Evolutionary conservation across 2,329 filamentous ascomycete genomes (phyloP), one percentile per base, ranked within the genome.

Genomic region (Fusarium brachygibbosum): DNA sequence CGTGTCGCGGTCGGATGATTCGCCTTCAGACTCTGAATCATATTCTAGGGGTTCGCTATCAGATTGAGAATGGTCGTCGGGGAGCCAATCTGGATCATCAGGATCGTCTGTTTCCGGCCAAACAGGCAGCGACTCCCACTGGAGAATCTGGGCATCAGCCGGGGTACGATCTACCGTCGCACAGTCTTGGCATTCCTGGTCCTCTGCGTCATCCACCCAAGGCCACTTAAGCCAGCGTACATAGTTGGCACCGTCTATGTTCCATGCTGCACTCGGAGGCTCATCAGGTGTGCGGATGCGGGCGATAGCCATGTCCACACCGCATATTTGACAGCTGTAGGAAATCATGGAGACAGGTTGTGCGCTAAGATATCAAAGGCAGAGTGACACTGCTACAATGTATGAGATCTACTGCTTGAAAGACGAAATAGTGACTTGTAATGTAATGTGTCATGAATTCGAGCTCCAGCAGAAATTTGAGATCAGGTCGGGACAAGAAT

Each of bases 281-380:
- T 62, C 59, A 1, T 41, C 11, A 0, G 40, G 16, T 1, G 57
- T 62, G 13, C 59, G 57, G 13, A 62, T 62, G 11, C 59, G 59
- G 16, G 59, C 59, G 5, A 12, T 35, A 11, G 59, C 46, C 28
- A 62, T 45, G 40, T 62, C 57, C 3, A 62, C 46, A 6, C 45
- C 25, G 28, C 59, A 62, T n/a, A 62, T 62, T 13, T 54, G 44
- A 11, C 59, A 62, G 14, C 3, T 4, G 1, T 35, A 62, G 1
- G 59, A 62, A 5, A 21, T 9, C 48, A 51, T 51, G 6, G 3
- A 10, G n/a, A 6, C 8, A 10, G 14, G 2, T 17, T 7, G 4
- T 25, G 11, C 35, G 17, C 3, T 13, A 21, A 21, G 5, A 2
- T 12, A 9, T 19, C 16, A 4, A 12, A 29, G 6, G 7, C 6